Conservation (phyloP, 345 rosid genomes). For the Salix purpurea region DNA sequence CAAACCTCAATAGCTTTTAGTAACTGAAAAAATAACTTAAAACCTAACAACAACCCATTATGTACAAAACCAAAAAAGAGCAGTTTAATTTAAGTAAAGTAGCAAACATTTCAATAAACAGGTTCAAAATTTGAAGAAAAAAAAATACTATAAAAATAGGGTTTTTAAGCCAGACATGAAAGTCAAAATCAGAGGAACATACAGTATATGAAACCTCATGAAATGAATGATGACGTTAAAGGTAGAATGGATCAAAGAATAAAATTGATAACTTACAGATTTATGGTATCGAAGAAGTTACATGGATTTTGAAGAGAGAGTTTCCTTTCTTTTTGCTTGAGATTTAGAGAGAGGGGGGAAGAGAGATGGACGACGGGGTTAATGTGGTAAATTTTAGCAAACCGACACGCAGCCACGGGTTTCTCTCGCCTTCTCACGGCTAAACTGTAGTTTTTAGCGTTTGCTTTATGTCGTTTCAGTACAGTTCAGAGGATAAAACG, state of each 20-base stretch:
- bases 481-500: too few species aligned
- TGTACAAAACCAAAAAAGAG: background rate
- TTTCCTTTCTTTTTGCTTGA: background rate
- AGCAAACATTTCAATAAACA: background rate
- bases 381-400: background rate
- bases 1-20: background rate
- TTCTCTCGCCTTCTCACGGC: background rate
- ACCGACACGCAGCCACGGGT: background rate
- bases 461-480: background rate
- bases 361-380: background rate
- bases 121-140: background rate
- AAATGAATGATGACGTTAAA: background rate
- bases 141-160: background rate
- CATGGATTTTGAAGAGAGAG: constrained; percentile 1
- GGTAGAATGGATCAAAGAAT: background rate
- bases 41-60: background rate
- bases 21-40: background rate
- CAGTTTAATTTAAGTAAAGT: background rate
- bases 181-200: background rate
- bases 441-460: background rate
- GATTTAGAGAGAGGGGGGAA: background rate
- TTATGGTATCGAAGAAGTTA: background rate
- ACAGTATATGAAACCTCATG: background rate
- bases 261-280: background rate
- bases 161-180: background rate